Conservation (phyloP, 2,329 filamentous ascomycete species). For the Verruconis gallopava region DNA sequence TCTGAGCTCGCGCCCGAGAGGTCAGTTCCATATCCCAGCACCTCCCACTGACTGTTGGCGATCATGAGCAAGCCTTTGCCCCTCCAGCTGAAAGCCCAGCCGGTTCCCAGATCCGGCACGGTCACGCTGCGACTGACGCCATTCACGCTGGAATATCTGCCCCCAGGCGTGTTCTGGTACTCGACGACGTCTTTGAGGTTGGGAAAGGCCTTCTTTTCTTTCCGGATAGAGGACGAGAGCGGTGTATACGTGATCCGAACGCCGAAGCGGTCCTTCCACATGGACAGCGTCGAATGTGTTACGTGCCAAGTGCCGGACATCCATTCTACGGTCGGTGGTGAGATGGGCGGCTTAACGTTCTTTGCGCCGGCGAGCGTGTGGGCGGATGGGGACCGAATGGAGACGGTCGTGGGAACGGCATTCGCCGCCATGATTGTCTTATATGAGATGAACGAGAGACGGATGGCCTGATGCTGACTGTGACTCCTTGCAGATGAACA, state of each 20-base stretch:
- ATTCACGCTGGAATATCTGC: slow-evolving; percentile 45
- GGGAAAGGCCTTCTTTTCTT: slow-evolving; percentile 14
- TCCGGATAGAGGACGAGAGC: slow-evolving; percentile 38
- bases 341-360: slow-evolving; percentile 10
- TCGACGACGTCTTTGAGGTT: slow-evolving; percentile 58
- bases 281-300: slow-evolving; percentile 32
- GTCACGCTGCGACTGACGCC: slow-evolving; percentile 48
- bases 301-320: slow-evolving; percentile 12
- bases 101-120: slow-evolving; percentile 21
- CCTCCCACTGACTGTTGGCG: slow-evolving; percentile 66
- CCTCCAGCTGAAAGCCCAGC: slow-evolving; percentile 56
- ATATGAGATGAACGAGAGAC: too few species aligned
- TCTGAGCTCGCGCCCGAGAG: slow-evolving; percentile 19
- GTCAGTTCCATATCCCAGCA: slow-evolving; percentile 59
- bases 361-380: slow-evolving; percentile 6
- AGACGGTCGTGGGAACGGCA: neutral
- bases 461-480: too few species aligned
- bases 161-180: slow-evolving; percentile 44
- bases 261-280: slow-evolving; percentile 72
- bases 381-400: slow-evolving; percentile 3
- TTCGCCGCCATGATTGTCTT: too few species aligned
- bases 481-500: too few species aligned
- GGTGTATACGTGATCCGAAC: slow-evolving; percentile 64
- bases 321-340: slow-evolving; percentile 12
- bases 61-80: slow-evolving; percentile 64